These are phyloP conservation scores for Paramecium biaurelia DNA, from an alignment of 73 alveolate species.

Conservation along the genomic window DNA sequence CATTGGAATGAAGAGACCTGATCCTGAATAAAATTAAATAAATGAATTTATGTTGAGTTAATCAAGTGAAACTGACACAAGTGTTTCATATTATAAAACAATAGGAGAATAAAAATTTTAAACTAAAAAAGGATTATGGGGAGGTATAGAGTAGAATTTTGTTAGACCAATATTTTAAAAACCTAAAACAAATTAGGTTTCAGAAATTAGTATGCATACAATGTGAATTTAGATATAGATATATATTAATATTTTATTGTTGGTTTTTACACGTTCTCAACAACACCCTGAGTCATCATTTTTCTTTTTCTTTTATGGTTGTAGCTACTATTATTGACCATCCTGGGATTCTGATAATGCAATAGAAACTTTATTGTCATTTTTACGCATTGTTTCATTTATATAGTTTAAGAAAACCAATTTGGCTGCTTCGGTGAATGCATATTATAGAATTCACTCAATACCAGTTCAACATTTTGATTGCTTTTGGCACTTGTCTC, in stretches of 20 bases:
- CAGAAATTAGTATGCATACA: conserved; percentile 26
- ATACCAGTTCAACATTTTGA: conserved; percentile 29
- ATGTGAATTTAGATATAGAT: neutral
- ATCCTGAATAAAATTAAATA: neutral
- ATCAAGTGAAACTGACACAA: neutral
- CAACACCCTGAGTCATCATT: conserved; percentile 47
- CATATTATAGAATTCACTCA: conserved; percentile 36
- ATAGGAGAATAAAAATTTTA: neutral
- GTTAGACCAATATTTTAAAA: conserved; percentile 26
- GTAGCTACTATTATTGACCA: neutral
- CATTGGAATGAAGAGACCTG: conserved; percentile 17
- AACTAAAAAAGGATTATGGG: neutral
- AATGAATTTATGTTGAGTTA: conserved; percentile 21
- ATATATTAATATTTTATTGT: neutral
- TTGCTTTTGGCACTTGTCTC: conserved; percentile 53
- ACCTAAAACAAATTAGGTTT: neutral
- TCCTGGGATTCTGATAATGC: neutral
- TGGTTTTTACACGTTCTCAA: conserved; percentile 3
- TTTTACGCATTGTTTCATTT: conserved; percentile 14
- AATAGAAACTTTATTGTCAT: conserved; percentile 24
- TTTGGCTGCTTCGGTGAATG: conserved; percentile 57
- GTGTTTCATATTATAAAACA: neutral
- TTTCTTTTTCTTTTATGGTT: conserved; percentile 21
- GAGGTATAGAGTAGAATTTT: conserved; percentile 33
- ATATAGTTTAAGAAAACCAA: conserved; percentile 53